Evolutionary conservation across 441 rosid genomes (phyloP), one percentile per base, ranked within the genome.

Genomic region (Gossypium armourianum): DNA sequence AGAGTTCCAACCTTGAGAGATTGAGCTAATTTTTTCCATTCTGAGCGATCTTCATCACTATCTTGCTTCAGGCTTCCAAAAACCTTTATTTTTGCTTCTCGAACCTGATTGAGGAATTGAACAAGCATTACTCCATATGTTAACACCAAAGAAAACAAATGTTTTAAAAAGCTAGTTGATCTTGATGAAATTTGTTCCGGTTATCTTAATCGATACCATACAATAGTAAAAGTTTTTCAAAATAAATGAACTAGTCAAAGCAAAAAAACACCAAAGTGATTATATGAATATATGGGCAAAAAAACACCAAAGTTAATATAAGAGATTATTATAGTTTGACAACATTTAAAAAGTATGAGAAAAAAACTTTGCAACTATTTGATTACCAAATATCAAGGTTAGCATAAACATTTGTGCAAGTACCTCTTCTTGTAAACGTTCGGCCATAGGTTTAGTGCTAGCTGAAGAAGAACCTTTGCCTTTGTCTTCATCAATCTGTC

Each of bases 391-490:
- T 47, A 58, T 19, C 72, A 57, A 57, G 36, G 59, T 57, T 40
- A 59, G 16, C 40, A 8, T 47, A 62, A 0, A 45, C 21, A 40
- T 24, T 24, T 28, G 75, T 47, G 52, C 55, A 53, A 73, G 54
- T 81, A 94, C 99, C 97, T 90, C 93, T 77, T 92, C 87, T 73
- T 87, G 87, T 71, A 94, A 72, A 43, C 92, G 97, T 76, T 92
- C 90, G 1, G 90, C 82, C 47, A 86, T 86, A 72, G 89, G 29
- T 77, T 85, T 90, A 32, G 83, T 70, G 80, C 79, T 17, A 72
- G 75, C 75, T 74, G 90, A 52, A 43, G 96, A 72, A 80, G 94
- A 83, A 68, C 78, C 79, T 68, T 86, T 85, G 70, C 84, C 88
- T 74, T 87, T 89, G 62, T 90, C 93, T 71, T 88, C 93, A 45